These are phyloP conservation scores for Debaryomyces castellii DNA, from an alignment of 805 yeast genomes.

Conservation along the genomic window DNA sequence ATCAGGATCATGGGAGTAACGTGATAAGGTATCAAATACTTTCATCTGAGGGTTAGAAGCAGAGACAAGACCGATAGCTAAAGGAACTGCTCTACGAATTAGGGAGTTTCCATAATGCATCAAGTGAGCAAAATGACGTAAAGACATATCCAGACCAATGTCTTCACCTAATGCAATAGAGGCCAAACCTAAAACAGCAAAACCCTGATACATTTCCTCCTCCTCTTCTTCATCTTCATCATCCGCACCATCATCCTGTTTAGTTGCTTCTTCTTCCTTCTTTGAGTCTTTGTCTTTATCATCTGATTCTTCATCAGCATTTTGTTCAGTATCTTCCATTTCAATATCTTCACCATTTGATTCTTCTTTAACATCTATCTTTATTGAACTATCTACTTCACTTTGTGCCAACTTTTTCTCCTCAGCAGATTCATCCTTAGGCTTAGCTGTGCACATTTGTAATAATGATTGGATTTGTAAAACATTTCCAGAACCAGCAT, in stretches of 20 bases:
- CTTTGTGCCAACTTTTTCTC: constrained; percentile 58
- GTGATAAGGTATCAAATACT: constrained; percentile 91
- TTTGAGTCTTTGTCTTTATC: constrained; percentile 9
- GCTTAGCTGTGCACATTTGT: constrained; percentile 82
- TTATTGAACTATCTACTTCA: constrained; percentile 33
- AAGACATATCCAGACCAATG: constrained; percentile 94
- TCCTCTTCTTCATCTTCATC: constrained; percentile 32
- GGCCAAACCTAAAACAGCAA: constrained; percentile 93
- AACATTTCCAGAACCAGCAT: constrained; percentile 97
- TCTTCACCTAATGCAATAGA: constrained; percentile 96
- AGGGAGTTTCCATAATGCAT: constrained; percentile 96
- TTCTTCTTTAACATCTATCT: constrained; percentile 29
- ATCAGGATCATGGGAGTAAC: constrained; percentile 95
- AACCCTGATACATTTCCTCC: constrained; percentile 70
- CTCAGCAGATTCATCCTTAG: constrained; percentile 53
- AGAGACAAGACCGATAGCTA: constrained; percentile 95
- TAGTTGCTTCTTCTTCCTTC: constrained; percentile 30
- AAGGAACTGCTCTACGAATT: constrained; percentile 90
- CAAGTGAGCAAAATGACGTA: constrained; percentile 94
- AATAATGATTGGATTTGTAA: constrained; percentile 87
- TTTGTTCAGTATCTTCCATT: constrained; percentile 25
- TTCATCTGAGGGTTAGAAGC: constrained; percentile 95
- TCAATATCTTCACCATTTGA: constrained; percentile 30
- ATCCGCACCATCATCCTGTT: constrained; percentile 28
- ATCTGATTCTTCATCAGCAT: constrained; percentile 17